Percentiles rank a stretch among this genome's conserved stretches.
phyloP scores from a whole-genome alignment of 805 yeast genomes.

The Saccharomycopsis vini region DNA sequence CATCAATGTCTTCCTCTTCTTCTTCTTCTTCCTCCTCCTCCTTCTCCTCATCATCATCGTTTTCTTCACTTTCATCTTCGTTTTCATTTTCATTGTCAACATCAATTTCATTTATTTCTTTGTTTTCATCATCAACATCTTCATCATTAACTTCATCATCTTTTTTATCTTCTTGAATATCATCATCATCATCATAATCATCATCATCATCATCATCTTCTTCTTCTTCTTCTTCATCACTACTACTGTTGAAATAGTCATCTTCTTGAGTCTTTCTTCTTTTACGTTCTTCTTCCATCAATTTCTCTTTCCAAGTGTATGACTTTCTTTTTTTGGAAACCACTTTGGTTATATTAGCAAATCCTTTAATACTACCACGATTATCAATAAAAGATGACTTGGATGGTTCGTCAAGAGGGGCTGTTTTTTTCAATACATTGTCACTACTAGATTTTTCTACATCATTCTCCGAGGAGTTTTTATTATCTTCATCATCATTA shows the following conservation, averaged over 20 bases:
- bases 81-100: constrained; percentile 23
- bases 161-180: constrained; percentile 24
- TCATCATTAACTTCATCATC: constrained; percentile 22
- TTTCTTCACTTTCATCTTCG: constrained; percentile 21
- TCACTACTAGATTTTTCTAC: too few relatives aligned
- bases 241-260: constrained; percentile 42
- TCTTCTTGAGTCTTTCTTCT: constrained; percentile 47
- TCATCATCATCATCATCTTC: constrained; percentile 20
- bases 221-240: constrained; percentile 24
- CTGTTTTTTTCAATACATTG: constrained; percentile 19
- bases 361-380: constrained; percentile 64
- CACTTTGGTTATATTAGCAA: constrained; percentile 44
- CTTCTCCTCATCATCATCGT: constrained; percentile 27
- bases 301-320: constrained; percentile 65
- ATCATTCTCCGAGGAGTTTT: too few relatives aligned
- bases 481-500: constrained; percentile 19
- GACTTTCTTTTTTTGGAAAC: constrained; percentile 38
- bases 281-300: constrained; percentile 39
- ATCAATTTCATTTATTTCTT: constrained; percentile 20
- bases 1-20: constrained; percentile 25
- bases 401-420: background rate
- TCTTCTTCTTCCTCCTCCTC: constrained; percentile 27
- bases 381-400: constrained; percentile 55
- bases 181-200: constrained; percentile 21
- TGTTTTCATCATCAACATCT: constrained; percentile 15